Percentiles rank a stretch among this genome's conserved stretches.
Evolutionary conservation across 176 grass and related monocot genomes (phyloP).

Genomic region (Themeda triandra): DNA sequence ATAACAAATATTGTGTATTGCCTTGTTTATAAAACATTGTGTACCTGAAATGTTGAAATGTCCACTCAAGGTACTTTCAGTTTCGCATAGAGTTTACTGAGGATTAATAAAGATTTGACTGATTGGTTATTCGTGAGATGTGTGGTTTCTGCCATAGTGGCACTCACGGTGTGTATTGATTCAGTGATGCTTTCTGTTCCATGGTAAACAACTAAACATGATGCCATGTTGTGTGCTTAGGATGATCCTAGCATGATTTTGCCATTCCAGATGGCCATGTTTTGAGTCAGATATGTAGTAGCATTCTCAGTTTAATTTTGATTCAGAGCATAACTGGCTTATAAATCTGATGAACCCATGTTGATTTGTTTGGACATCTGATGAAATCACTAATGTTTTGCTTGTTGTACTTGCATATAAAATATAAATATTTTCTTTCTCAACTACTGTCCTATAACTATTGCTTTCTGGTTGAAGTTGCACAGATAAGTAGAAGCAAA

Average conservation of each 20-base stretch:
- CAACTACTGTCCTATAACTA: too few relatives aligned
- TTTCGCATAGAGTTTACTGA: background rate
- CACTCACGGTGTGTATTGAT: background rate
- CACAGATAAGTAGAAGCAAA: too few relatives aligned
- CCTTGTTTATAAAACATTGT: too few relatives aligned
- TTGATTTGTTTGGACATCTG: too few relatives aligned
- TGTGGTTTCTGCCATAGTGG: background rate
- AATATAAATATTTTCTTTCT: too few relatives aligned
- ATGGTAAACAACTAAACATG: background rate
- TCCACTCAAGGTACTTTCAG: slow-evolving; percentile 70
- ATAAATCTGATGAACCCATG: too few relatives aligned
- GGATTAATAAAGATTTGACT: background rate
- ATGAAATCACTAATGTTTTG: too few relatives aligned
- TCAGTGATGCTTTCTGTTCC: background rate
- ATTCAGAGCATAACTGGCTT: background rate
- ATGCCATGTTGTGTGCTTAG: background rate
- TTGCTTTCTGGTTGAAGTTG: too few relatives aligned
- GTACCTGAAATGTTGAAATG: too few relatives aligned
- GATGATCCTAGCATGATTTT: background rate
- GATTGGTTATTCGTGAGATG: slow-evolving; percentile 6
- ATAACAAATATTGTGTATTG: too few relatives aligned
- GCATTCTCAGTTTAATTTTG: background rate
- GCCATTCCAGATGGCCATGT: background rate
- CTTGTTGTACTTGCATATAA: too few relatives aligned
- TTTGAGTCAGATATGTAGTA: background rate